Base-by-base conservation (phyloP, 331 rosid species). In the Dryas integrifolia region DNA sequence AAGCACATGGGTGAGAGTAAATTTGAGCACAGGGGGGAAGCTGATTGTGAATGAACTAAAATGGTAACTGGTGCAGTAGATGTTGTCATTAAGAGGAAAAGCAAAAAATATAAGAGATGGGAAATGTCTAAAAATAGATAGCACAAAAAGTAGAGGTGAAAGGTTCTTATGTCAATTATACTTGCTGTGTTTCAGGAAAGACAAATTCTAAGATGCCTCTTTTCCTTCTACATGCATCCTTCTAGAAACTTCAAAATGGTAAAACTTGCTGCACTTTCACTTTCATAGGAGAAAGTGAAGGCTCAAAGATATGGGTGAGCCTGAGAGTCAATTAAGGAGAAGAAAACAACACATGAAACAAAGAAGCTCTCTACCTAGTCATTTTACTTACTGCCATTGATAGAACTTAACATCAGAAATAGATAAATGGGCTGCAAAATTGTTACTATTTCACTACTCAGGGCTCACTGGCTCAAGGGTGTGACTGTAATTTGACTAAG, bases 201-300 rank as follows among this genome's bases (percentile, higher is more conserved):
- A 92, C 96, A 92, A 86, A 83, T 79, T 75, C 85, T 85, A 66
- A 86, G 97, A 89, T 89, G 91, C 93, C 81, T 79, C 74, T 77
- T 88, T 88, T 69, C 82, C 89, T 76, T 81, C 83, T 84, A 77
- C 70, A 77, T 47, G 64, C 72, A 79, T 73, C 74, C 74, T 74
- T 73, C 57, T 81, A 85, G 88, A 87, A 84, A 81, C 76, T 73
- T 76, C 45, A 61, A 61, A 38, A 67, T 45, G 81, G 82, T 18
- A 70, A 82, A 73, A 62, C 52, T 78, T 77, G 69, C 85, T 84
- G 82, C 90, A 85, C 89, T 82, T 92, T 86, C 92, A 88, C 87
- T 85, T 81, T 88, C 93, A 82, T 77, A 82, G 44, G 38, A 79
- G 77, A 56, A 72, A 79, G 65, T 30, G 35, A 30, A 30, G 35